Evolutionary conservation across 768 basidiomycete genomes (phyloP), one percentile per base, ranked within the genome.

Genomic region (Leccinum disarticulatum): DNA sequence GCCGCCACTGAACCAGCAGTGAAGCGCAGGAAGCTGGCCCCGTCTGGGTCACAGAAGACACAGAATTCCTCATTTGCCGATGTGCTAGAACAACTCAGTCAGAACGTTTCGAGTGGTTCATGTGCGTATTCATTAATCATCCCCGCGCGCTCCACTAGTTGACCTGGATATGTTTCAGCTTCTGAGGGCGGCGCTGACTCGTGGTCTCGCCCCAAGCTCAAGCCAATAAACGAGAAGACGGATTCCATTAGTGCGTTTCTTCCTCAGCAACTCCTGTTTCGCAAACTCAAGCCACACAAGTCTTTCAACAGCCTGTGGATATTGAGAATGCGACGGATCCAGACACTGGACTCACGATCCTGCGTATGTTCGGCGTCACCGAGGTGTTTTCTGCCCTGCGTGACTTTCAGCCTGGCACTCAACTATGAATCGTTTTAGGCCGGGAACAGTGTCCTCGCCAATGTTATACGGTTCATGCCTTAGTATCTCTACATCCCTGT

Each of bases 231-330:
- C 63, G 78, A 80, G 52, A 82, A 83, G 65, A 80, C 67, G 57
- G 88, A 95, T 67, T 74, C 79, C 5, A 87, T 97, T 59, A 76
- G 94, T 93, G 41, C 58, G 87, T 66, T 33, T 11, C 55, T 19
- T 56, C 17, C 38, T 22, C 13, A 9, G 33, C 3, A 2, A 6
- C 13, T 15, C 14, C 10, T 43, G 31, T 11, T 33, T 36, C 38
- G 50, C 28, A 9, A 43, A 48, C 22, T 58, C 30, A 64, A 14
- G 27, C 8, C 28, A 9, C 27, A 5, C 30, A 35, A 95, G 93
- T 90, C 17, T 98, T 98, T 67, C 97, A 99, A 72, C 97, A 98
- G 74, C 22, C 22, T 22, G 95, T 96, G 59, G 97, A 98, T 63
- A 81, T 98, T 8, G 93, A 96, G 63, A 82, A 87, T 57, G 81